Conservation (phyloP, 2,329 filamentous ascomycete genomes). For the Talaromyces atroroseus region DNA sequence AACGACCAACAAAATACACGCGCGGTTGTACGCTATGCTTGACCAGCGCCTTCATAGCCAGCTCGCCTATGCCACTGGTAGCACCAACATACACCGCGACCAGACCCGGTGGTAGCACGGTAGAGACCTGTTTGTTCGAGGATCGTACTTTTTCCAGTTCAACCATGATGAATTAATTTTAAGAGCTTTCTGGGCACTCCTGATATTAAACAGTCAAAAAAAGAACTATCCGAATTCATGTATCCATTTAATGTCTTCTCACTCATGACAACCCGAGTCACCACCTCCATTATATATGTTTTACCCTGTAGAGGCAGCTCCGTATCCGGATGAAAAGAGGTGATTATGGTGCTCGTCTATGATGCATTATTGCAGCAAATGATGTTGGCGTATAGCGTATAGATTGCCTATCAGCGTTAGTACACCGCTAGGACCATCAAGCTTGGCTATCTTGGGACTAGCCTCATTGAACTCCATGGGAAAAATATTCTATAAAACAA, state of each 20-base stretch:
- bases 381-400: neutral
- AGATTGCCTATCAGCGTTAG: neutral
- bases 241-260: neutral
- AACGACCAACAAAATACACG: slow-evolving; percentile 50
- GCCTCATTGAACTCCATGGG: too few relatives aligned
- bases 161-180: neutral
- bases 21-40: slow-evolving; percentile 34
- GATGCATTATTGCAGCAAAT: neutral
- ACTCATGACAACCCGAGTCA: too few relatives aligned
- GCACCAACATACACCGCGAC: slow-evolving; percentile 31
- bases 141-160: neutral
- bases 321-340: neutral
- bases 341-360: neutral
- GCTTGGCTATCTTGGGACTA: neutral
- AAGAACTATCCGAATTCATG: neutral
- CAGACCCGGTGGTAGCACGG: neutral
- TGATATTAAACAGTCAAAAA: neutral
- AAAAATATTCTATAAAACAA: too few relatives aligned
- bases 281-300: neutral
- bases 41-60: slow-evolving; percentile 44
- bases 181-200: neutral
- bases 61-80: slow-evolving; percentile 49
- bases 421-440: neutral
- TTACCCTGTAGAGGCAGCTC: neutral
- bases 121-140: slow-evolving; percentile 2